Evolutionary conservation across 768 basidiomycete genomes (phyloP).

Genomic region (Kwoniella sp.): DNA sequence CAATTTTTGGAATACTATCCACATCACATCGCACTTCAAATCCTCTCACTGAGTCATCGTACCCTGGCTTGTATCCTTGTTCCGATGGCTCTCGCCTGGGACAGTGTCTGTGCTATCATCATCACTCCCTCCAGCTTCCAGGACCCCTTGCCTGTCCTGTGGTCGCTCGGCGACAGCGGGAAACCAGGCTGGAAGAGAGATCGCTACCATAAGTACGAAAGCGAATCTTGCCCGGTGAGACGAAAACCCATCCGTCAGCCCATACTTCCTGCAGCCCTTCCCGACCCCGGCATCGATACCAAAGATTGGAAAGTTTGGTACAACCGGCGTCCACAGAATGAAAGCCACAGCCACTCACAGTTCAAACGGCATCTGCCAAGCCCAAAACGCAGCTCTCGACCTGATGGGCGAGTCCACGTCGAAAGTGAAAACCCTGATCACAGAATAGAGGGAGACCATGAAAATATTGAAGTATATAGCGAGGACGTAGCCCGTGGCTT

Average conservation of each 20-base stretch:
- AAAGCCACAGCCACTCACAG: conserved; percentile 14
- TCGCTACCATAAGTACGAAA: conserved; percentile 6
- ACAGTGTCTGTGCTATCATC: too few relatives aligned
- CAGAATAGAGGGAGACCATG: conserved; percentile 18
- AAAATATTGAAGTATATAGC: conserved; percentile 1
- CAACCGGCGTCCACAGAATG: too few relatives aligned
- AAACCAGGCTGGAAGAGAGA: conserved; percentile 27
- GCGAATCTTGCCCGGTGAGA: conserved; percentile 17
- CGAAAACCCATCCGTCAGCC: too few relatives aligned
- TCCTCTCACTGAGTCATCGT: too few relatives aligned
- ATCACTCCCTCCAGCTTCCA: too few relatives aligned
- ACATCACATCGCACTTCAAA: too few relatives aligned
- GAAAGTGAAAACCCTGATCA: conserved; percentile 4
- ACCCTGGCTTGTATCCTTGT: too few relatives aligned
- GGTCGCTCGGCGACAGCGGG: conserved; percentile 15
- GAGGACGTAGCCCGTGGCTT: conserved; percentile 11
- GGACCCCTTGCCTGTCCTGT: neutral
- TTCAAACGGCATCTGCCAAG: conserved; percentile 27
- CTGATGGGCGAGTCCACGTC: neutral
- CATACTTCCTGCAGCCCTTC: too few relatives aligned
- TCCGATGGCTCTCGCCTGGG: too few relatives aligned
- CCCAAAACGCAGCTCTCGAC: conserved; percentile 21
- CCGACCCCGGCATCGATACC: too few relatives aligned
- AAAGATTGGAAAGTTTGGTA: too few relatives aligned
- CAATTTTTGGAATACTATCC: too few relatives aligned